A percentile compares a stretch with the other conserved stretches of the same genome.
These are phyloP conservation scores for Ehretia macrophylla DNA, from an alignment of 257 asterid species.

Conservation along the genomic window DNA sequence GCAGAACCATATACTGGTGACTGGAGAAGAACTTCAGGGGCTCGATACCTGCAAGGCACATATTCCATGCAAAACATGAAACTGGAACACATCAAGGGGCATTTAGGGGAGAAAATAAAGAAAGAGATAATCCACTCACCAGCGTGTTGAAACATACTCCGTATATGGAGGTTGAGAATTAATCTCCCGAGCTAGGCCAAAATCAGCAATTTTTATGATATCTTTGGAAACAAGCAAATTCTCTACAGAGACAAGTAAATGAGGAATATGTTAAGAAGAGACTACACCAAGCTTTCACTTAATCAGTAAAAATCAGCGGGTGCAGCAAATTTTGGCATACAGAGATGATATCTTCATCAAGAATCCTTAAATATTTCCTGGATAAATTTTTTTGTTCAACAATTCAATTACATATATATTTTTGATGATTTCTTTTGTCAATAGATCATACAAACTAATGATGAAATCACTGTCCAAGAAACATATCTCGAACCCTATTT, in stretches of 20 bases:
- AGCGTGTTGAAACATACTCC: conserved; percentile 95
- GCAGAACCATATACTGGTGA: conserved; percentile 80
- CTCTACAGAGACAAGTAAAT: conserved; percentile 38
- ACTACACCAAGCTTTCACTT: neutral
- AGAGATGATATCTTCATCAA: too few species aligned
- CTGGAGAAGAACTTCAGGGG: conserved; percentile 96
- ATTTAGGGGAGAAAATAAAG: neutral
- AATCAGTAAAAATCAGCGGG: neutral
- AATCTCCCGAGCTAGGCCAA: conserved; percentile 97
- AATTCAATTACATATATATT: too few species aligned
- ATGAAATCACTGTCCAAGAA: too few species aligned
- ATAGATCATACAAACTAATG: too few species aligned
- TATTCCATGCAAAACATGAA: neutral
- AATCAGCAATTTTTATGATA: conserved; percentile 81
- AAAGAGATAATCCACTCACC: conserved; percentile 46
- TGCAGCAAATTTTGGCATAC: too few species aligned
- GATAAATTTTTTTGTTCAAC: too few species aligned
- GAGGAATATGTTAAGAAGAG: neutral
- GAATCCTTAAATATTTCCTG: too few species aligned
- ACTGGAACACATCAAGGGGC: neutral
- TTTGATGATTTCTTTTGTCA: too few species aligned
- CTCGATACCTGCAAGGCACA: conserved; percentile 76
- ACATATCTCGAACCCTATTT: too few species aligned
- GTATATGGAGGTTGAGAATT: conserved; percentile 85
- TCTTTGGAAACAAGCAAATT: conserved; percentile 87